Evolutionary conservation across 2,329 filamentous ascomycete genomes (phyloP), one percentile per base, ranked within the genome.

Genomic region (Cyphellophora europaea): DNA sequence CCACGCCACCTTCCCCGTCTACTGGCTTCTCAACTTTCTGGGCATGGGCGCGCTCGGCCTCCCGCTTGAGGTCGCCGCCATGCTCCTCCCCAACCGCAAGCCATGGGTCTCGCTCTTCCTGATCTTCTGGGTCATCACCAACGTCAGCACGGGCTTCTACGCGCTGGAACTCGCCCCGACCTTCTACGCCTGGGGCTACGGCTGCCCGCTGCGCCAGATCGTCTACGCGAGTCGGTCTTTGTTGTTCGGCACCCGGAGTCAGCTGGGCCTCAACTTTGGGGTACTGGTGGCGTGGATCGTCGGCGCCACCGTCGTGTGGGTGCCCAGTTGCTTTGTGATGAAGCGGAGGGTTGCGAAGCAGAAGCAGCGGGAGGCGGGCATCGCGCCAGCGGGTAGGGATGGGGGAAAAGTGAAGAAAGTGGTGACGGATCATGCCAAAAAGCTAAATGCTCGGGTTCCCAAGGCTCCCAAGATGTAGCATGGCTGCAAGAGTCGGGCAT

Each of bases 81-180:
- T 78, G 70, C 48, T 79, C 2, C 58, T 80, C 8, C 21, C 21
- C 8, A 25, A 25, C 4, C 74, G 72, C 0, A 61, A 70, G 45
- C 76, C 72, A 0, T 80, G 74, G 74, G 70, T 64, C 33, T 66
- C 72, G 0, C 17, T 46, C 1, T 82, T 76, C 66, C 55, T 82
- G 2, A 77, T 80, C 37, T 79, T 78, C 47, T 79, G 74, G 75
- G 73, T 80, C 27, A 76, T 81, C 37, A 69, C 72, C 5, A 82
- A 82, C 47, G 73, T 79, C 0, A 60, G 66, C 0, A 77, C 73
- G 1, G 57, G 65, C 0, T 78, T 81, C 46, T 74, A 79, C 50
- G 57, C 70, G 3, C 58, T 80, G 28, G 71, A 74, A 16, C 57
- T 81, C 15, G 67, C 71, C 2, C 69, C 72, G 0, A 57, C 53